A percentile compares a stretch with the other conserved stretches of the same genome.
These are phyloP conservation scores for Carpinus viminea DNA, from an alignment of 306 rosid genomes.

Conservation along the genomic window DNA sequence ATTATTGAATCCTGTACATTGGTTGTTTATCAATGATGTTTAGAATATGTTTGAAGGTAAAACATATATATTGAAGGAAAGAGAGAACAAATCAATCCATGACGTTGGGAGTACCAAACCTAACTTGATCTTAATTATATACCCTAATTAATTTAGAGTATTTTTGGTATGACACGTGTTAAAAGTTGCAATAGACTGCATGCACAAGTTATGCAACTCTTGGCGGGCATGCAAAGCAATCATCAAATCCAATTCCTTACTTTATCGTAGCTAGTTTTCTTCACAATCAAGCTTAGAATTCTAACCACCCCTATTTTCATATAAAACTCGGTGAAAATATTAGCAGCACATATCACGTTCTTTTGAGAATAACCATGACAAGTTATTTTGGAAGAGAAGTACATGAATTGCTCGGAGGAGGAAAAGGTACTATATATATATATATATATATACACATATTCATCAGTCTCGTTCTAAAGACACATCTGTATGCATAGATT, in stretches of 20 bases:
- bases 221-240: conserved; percentile 40
- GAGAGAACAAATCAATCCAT: no score
- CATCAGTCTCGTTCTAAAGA: background rate
- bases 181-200: background rate
- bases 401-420: conserved; percentile 67
- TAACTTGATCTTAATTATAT: no score
- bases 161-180: background rate
- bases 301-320: conserved; percentile 24
- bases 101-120: no score
- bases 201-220: background rate
- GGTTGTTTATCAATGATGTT: no score
- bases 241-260: conserved; percentile 64
- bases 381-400: conserved; percentile 45
- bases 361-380: conserved; percentile 34
- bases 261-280: conserved; percentile 37
- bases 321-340: background rate
- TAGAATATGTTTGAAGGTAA: no score
- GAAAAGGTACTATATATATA: conserved; percentile 47
- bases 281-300: conserved; percentile 50
- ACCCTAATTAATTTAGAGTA: background rate
- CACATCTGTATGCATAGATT: background rate
- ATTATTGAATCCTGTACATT: no score
- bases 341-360: conserved; percentile 8
- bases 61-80: no score
- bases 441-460: background rate